phyloP scores from a whole-genome alignment of 2,329 filamentous ascomycete species.

The Phyllosticta capitalensis region DNA sequence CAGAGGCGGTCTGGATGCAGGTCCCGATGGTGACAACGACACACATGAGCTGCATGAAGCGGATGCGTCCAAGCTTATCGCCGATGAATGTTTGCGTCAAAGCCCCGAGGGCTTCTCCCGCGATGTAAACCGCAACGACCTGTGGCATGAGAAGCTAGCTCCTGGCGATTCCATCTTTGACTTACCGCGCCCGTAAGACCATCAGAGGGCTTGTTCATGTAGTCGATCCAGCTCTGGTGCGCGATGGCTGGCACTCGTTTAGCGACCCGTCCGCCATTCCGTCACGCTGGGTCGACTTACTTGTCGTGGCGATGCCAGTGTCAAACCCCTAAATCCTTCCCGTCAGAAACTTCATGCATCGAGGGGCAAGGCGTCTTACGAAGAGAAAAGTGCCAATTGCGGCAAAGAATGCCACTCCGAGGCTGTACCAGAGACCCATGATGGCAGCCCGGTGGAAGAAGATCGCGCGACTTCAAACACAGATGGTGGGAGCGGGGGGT shows the following conservation, averaged over 20 bases:
- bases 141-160: background rate
- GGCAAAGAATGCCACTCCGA: conserved; percentile 46
- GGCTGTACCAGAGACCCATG: conserved; percentile 37
- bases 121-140: conserved; percentile 1
- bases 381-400: conserved; percentile 52
- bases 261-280: too few relatives aligned
- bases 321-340: conserved; percentile 37
- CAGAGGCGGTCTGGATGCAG: conserved; percentile 1
- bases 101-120: background rate
- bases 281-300: background rate
- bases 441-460: background rate
- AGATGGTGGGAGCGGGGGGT: too few relatives aligned
- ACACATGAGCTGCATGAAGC: conserved; percentile 10
- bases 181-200: conserved; percentile 46
- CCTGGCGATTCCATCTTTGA: background rate
- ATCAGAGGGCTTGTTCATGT: conserved; percentile 47
- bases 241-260: conserved; percentile 42
- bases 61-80: conserved; percentile 15
- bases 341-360: background rate
- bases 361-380: conserved; percentile 18
- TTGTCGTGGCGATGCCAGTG: conserved; percentile 52
- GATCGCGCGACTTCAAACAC: background rate
- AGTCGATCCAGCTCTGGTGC: conserved; percentile 50
- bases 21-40: background rate
- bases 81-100: background rate